Evolutionary conservation across 129 eudicot species (phyloP), one percentile per base, ranked within the genome.

Genomic region (Escallonia herrerae): DNA sequence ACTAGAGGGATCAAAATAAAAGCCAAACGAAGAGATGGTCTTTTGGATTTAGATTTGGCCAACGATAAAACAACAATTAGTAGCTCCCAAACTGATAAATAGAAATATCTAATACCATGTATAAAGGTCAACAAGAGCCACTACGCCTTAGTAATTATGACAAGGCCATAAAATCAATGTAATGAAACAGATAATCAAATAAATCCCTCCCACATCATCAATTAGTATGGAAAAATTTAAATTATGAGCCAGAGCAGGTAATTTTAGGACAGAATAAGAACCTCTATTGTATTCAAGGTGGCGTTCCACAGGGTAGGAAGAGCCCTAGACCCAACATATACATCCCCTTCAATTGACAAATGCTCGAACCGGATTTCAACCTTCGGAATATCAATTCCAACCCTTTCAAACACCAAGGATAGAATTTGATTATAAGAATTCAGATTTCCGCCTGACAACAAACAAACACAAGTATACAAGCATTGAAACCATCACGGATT

Each of bases 261-360:
- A 22, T 22, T 22, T 22, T 22, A 22, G 33, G 33, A 22, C 33
- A 22, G 33, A 70, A 4, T 43, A 22, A 22, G 33, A 51, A 85
- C 96, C 97, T 87, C 96, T 40, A 83, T 46, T 4, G 75, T 40
- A 76, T 91, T 85, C 45, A 87, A 43, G 33, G 86, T 76, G 2
- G 91, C 62, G 62, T 91, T 91, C 2, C 72, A 47, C 68, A 91
- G 75, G 51, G 86, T 85, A 15, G 97, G 97, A 68, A 91, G 86
- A 22, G 97, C 97, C 63, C 97, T 81, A 44, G 77, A 74, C 8
- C 96, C 97, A 11, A 79, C 75, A 67, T 76, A 72, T 61, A 85
- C 83, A 65, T 87, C 86, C 58, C 96, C 97, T 71, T 87, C 89
- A 50, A 91, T 59, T 8, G 85, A 82, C 40, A 91, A 60, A 77